Evolutionary conservation across 805 yeast species (phyloP).

Genomic region (Yamadazyma laniorum): DNA sequence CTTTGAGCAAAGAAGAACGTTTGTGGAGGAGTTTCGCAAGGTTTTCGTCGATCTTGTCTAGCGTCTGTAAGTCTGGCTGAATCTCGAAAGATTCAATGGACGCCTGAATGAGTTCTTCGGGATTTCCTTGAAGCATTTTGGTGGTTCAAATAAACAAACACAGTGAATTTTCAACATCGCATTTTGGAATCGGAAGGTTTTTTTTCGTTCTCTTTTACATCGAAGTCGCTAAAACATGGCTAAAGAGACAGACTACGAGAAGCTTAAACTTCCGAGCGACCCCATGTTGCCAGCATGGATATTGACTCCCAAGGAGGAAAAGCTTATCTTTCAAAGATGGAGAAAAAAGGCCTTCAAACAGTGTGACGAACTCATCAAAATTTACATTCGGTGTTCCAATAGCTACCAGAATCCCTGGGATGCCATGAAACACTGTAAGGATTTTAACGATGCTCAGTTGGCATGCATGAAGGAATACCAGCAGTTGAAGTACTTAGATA

Average conservation of each 20-base stretch:
- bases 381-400: conserved; percentile 66
- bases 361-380: conserved; percentile 70
- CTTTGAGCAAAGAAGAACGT: conserved; percentile 25
- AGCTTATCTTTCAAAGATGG: conserved; percentile 68
- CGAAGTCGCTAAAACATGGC: conserved; percentile 7
- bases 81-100: conserved; percentile 51
- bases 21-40: conserved; percentile 26
- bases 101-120: conserved; percentile 36
- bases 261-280: conserved; percentile 38
- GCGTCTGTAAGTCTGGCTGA: conserved; percentile 47
- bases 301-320: conserved; percentile 73
- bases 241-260: conserved; percentile 34
- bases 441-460: conserved; percentile 55
- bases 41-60: conserved; percentile 44
- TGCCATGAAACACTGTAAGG: conserved; percentile 64
- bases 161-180: neutral
- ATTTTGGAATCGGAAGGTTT: neutral
- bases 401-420: conserved; percentile 54
- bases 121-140: conserved; percentile 33
- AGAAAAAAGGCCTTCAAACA: conserved; percentile 60
- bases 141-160: neutral
- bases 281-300: conserved; percentile 70
- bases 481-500: conserved; percentile 62
- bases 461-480: conserved; percentile 64
- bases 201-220: neutral